A percentile compares a stretch with the other conserved stretches of the same genome.
Evolutionary conservation across 257 asterid species (phyloP).

Genomic region (Solanum chiquidenum): DNA sequence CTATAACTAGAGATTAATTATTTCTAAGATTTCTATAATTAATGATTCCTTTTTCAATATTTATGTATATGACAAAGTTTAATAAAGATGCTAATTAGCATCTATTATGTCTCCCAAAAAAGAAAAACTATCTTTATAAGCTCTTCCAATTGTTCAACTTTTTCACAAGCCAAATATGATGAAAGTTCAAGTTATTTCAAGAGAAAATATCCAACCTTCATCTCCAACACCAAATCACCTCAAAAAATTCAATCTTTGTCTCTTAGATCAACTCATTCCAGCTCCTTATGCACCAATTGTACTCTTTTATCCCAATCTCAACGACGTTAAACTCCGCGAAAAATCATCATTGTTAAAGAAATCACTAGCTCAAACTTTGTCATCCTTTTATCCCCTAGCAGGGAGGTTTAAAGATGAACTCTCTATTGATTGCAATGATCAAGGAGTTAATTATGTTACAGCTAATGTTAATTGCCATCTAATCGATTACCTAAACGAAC

Average conservation of each 20-base stretch:
- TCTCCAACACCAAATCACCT: slow-evolving; percentile 60
- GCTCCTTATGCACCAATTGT: slow-evolving; percentile 67
- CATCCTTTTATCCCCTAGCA: slow-evolving; percentile 56
- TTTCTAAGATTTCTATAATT: not conserved
- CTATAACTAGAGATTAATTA: not conserved
- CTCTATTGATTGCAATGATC: slow-evolving; percentile 50
- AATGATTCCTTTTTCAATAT: not conserved
- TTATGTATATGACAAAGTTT: not conserved
- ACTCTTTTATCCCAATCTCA: slow-evolving; percentile 36
- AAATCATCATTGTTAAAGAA: slow-evolving; percentile 29
- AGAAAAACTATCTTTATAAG: not conserved
- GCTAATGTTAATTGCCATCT: slow-evolving; percentile 22
- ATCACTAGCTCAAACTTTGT: slow-evolving; percentile 39
- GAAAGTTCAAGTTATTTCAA: slow-evolving; percentile 29
- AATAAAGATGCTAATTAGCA: not conserved
- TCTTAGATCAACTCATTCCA: slow-evolving; percentile 64
- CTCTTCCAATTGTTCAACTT: not conserved
- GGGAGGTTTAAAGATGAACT: slow-evolving; percentile 49
- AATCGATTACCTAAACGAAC: slow-evolving; percentile 27
- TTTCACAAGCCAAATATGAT: not conserved
- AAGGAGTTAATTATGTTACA: slow-evolving; percentile 44
- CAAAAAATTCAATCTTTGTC: slow-evolving; percentile 33
- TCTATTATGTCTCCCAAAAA: not conserved
- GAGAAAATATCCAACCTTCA: slow-evolving; percentile 44
- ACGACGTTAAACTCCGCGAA: slow-evolving; percentile 6